Base-by-base conservation (phyloP, 2,329 filamentous ascomycete genomes). In the Fonsecaea erecta region DNA sequence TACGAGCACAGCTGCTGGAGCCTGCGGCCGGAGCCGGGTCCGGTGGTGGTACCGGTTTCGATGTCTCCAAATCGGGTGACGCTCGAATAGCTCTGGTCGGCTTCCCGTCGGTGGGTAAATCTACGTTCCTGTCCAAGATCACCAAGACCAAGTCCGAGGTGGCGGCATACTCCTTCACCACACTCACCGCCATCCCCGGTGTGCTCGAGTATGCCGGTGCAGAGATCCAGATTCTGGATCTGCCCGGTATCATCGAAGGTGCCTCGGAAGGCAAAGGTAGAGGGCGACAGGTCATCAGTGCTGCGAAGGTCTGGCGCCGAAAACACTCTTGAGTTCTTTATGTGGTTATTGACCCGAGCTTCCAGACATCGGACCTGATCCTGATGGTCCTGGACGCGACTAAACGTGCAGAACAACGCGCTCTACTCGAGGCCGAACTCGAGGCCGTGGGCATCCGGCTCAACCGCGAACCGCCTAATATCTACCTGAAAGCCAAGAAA, bases 101-200 rank as follows among this genome's bases (percentile, higher is more conserved):
- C n/a, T 99, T 99, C 73, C 95, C 96, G 0, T 99, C 96, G 0
- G 95, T 99, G 58, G 95, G 95, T 77, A 99, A 99, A 82, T 99
- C 95, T 1, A 99, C 95, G 0, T 98, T 99, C 76, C 78, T 99
- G n/a, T 97, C 93, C 55, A 97, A 98, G 76, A 96, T 99, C 77
- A 99, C 95, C 56, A 98, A 97, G 81, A 99, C 96, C 43, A 93
- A 92, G 75, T 97, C 93, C 57, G 94, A 97, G 77, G 93, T 97
- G 30, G 95, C 95, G 0, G 91, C 95, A 0, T 99, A 99, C 76
- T 89, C 94, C 63, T 99, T 99, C 86, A 99, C 95, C 11, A 99
- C 95, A 1, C 84, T 99, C 52, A 99, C 95, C 9, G 96, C 95
- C 37, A 99, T 99, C 71, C 95, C 95, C 0, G 95, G 95, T 72